Evolutionary conservation across 2,329 filamentous ascomycete genomes (phyloP).

Genomic region (Colletotrichum sublineola): DNA sequence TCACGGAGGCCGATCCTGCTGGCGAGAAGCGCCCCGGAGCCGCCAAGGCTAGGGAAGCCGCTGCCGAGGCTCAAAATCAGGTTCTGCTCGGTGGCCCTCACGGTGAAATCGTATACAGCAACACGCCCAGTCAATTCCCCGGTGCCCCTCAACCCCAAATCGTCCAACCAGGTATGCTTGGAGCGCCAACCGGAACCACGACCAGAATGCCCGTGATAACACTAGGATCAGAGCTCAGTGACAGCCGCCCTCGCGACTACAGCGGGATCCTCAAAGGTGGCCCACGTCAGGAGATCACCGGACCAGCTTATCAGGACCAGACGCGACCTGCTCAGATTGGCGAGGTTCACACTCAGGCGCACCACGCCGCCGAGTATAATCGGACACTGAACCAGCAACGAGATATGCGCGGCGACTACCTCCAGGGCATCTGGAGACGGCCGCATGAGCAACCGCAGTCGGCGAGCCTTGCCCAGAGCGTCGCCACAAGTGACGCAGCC

Average conservation of each 20-base stretch:
- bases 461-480: conserved; percentile 62
- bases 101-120: conserved; percentile 90
- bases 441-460: conserved; percentile 81
- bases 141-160: conserved; percentile 76
- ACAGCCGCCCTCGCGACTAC: conserved; percentile 84
- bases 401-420: conserved; percentile 81
- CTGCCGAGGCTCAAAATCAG: conserved; percentile 76
- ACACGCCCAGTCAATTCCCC: conserved; percentile 74
- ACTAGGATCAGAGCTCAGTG: conserved; percentile 81
- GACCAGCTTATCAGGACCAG: conserved; percentile 88
- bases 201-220: conserved; percentile 88
- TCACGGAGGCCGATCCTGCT: conserved; percentile 95
- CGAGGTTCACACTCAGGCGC: conserved; percentile 88
- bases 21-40: conserved; percentile 96
- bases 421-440: conserved; percentile 85
- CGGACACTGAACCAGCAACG: conserved; percentile 85
- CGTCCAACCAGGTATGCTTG: conserved; percentile 79
- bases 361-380: conserved; percentile 92
- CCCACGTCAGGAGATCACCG: conserved; percentile 89
- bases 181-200: conserved; percentile 72
- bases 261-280: conserved; percentile 81
- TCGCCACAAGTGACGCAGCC: conserved; percentile 58
- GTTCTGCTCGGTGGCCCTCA: conserved; percentile 76
- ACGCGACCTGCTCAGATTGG: conserved; percentile 80
- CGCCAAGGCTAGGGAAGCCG: conserved; percentile 87